Evolutionary conservation across 2,329 filamentous ascomycete genomes (phyloP).

Genomic region (Fusarium denticulatum): DNA sequence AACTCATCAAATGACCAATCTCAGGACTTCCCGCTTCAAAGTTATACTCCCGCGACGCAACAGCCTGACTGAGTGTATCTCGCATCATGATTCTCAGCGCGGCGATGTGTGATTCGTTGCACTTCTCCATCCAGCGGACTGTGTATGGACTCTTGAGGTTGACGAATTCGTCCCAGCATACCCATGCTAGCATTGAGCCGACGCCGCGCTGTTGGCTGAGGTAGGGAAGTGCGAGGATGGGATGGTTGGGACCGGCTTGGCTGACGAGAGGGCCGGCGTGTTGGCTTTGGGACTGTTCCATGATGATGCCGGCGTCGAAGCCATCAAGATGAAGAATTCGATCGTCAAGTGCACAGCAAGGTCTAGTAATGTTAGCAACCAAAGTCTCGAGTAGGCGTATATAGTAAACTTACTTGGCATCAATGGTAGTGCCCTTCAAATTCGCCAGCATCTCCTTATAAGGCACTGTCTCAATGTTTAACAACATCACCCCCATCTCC

Average conservation of each 20-base stretch:
- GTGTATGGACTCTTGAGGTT: slow-evolving; percentile 13
- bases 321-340: slow-evolving; percentile 11
- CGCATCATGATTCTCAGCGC: slow-evolving; percentile 12
- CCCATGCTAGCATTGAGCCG: slow-evolving; percentile 17
- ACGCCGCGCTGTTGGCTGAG: slow-evolving; percentile 3
- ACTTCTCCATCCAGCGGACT: slow-evolving; percentile 24
- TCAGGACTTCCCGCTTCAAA: neutral
- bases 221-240: slow-evolving; percentile 3
- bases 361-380: neutral
- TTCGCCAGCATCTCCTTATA: slow-evolving; percentile 1
- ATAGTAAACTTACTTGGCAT: neutral
- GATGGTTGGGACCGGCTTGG: neutral
- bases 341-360: neutral
- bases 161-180: slow-evolving; percentile 22
- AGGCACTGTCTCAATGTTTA: slow-evolving; percentile 11
- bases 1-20: slow-evolving; percentile 17
- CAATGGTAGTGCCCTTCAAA: neutral
- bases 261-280: slow-evolving; percentile 1
- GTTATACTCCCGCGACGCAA: neutral
- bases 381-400: rapidly evolving
- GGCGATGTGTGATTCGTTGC: slow-evolving; percentile 10
- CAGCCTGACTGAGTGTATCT: neutral
- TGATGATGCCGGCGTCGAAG: slow-evolving; percentile 18
- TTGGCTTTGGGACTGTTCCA: slow-evolving; percentile 13
- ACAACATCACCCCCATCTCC: slow-evolving; percentile 15